Percentiles rank a stretch among this genome's conserved stretches.
Evolutionary conservation across 768 basidiomycete genomes (phyloP).

Genomic region (Pleurotus djamor): DNA sequence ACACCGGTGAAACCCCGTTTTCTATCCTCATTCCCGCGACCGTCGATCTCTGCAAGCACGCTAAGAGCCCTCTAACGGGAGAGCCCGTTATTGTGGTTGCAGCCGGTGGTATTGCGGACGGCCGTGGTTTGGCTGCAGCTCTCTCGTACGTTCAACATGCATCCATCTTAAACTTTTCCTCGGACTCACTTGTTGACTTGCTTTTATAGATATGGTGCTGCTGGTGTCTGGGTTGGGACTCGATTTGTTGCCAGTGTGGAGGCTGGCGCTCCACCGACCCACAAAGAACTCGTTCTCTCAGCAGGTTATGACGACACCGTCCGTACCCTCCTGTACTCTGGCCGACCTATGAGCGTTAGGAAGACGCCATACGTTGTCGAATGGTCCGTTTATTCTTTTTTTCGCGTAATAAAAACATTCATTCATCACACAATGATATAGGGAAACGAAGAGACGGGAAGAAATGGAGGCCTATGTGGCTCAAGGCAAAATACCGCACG

Average conservation of each 20-base stretch:
- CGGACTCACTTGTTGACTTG: background rate
- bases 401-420: background rate
- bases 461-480: constrained; percentile 61
- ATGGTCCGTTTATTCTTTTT: constrained; percentile 42
- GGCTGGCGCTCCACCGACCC: constrained; percentile 73
- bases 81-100: constrained; percentile 77
- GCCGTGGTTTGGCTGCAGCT: constrained; percentile 75
- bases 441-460: constrained; percentile 58
- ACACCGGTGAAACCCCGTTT: constrained; percentile 82
- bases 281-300: constrained; percentile 64
- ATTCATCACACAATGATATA: constrained; percentile 14
- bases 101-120: constrained; percentile 84
- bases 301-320: constrained; percentile 77
- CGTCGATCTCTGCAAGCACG: constrained; percentile 72
- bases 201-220: constrained; percentile 65
- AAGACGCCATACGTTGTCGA: constrained; percentile 77
- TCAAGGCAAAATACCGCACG: constrained; percentile 73
- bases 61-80: constrained; percentile 75
- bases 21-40: constrained; percentile 81
- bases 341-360: constrained; percentile 79
- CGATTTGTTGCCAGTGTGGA: constrained; percentile 83
- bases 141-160: constrained; percentile 45
- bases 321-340: constrained; percentile 73
- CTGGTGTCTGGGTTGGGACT: constrained; percentile 88
- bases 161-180: background rate